These are phyloP conservation scores for Lactarius sanguifluus DNA, from an alignment of 768 basidiomycete genomes.

Conservation along the genomic window DNA sequence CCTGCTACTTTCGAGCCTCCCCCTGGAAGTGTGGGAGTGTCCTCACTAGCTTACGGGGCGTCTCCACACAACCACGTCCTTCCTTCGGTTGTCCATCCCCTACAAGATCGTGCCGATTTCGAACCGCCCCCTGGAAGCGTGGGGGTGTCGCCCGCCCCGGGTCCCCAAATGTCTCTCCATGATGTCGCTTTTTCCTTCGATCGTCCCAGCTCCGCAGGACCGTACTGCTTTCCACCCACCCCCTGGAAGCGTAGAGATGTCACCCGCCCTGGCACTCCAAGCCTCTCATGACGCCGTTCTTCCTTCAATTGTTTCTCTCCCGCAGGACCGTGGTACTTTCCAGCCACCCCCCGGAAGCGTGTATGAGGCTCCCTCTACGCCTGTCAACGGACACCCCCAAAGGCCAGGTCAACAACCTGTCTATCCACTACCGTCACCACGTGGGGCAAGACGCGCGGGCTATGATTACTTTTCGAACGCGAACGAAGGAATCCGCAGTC, in stretches of 20 bases:
- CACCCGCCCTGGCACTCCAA: not conserved
- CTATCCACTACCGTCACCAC: conserved; percentile 15
- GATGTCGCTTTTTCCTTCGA: not conserved
- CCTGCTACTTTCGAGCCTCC: conserved; percentile 14
- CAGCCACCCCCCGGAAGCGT: conserved; percentile 9
- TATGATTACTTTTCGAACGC: conserved; percentile 3
- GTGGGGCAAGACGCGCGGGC: conserved; percentile 8
- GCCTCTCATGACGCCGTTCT: not conserved
- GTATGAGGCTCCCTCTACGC: not conserved
- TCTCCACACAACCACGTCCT: not conserved
- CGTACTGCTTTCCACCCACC: not conserved
- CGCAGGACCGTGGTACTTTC: not conserved
- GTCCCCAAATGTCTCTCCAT: not conserved
- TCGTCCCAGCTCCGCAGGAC: not conserved
- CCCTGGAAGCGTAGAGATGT: not conserved
- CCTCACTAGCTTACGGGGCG: not conserved
- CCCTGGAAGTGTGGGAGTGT: not conserved
- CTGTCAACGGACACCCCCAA: conserved; percentile 4
- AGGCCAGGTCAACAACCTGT: conserved; percentile 3
- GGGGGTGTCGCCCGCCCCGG: not conserved
- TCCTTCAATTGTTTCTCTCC: not conserved
- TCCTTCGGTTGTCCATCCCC: not conserved
- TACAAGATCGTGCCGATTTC: not conserved
- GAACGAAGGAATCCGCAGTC: conserved; percentile 1
- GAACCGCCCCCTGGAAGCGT: not conserved